Conservation (phyloP, 176 grass and related monocot genomes). For the Ensete ventricosum region DNA sequence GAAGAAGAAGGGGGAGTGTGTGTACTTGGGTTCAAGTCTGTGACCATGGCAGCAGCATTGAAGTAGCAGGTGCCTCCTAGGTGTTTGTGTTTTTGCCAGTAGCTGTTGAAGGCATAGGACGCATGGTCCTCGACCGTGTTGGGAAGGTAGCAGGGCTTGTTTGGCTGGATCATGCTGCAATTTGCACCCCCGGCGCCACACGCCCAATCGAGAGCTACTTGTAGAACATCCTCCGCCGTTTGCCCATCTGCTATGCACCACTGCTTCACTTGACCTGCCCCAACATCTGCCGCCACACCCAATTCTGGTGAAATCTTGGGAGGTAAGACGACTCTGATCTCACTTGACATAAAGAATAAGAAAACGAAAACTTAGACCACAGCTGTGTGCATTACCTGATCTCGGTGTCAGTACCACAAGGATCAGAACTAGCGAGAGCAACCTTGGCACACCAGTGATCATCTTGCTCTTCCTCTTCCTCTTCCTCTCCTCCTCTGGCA, state of each 20-base stretch:
- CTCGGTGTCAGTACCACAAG: neutral
- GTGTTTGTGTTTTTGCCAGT: slow-evolving; percentile 62
- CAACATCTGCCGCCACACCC: neutral
- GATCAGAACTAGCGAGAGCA: neutral
- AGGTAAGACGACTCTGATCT: no score
- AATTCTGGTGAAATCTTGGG: no score
- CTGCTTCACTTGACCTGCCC: neutral
- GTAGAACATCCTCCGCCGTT: slow-evolving; percentile 31
- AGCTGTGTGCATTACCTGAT: neutral
- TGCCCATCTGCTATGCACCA: slow-evolving; percentile 53
- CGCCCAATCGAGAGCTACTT: slow-evolving; percentile 10
- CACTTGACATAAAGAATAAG: no score
- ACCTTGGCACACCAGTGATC: neutral
- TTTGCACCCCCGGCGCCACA: slow-evolving; percentile 25
- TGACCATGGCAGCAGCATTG: slow-evolving; percentile 47
- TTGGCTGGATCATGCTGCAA: slow-evolving; percentile 39
- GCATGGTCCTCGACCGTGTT: neutral
- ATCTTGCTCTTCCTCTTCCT: neutral
- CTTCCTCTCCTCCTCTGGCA: neutral
- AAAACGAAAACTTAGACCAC: no score
- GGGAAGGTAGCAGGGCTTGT: slow-evolving; percentile 51
- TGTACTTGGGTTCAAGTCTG: slow-evolving; percentile 47
- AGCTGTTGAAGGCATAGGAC: slow-evolving; percentile 42
- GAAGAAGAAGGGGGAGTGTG: no score
- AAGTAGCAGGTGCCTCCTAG: slow-evolving; percentile 60